Percentiles rank a stretch among this genome's conserved stretches.
These are phyloP conservation scores for Wickerhamiella occidentalis DNA, from an alignment of 805 yeast genomes.

Conservation along the genomic window DNA sequence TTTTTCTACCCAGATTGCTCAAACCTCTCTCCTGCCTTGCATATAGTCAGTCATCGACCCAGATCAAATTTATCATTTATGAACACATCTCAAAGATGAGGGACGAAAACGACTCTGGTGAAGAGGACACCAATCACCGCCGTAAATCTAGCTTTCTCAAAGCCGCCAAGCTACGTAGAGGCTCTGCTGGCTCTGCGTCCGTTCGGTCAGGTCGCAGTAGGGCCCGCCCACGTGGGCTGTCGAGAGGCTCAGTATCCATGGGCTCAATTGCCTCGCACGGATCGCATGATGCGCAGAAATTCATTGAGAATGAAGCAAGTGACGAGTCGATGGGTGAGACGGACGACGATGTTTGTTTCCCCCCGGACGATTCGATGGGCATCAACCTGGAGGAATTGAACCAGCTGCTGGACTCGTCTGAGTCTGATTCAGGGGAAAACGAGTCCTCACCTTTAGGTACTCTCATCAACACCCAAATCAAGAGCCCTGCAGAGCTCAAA, in stretches of 20 bases:
- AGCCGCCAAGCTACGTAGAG: not conserved
- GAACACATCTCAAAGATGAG: constrained; percentile 3
- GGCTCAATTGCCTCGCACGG: not conserved
- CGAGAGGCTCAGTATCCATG: not conserved
- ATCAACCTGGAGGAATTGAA: constrained; percentile 79
- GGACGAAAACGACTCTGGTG: constrained; percentile 1
- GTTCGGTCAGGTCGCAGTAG: not conserved
- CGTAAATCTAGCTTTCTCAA: not conserved
- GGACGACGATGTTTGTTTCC: constrained; percentile 96
- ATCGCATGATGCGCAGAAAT: constrained; percentile 3
- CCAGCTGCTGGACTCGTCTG: constrained; percentile 26
- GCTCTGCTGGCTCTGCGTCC: not conserved
- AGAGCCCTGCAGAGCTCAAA: constrained; percentile 13
- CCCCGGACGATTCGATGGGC: constrained; percentile 32
- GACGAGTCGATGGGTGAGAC: constrained; percentile 51
- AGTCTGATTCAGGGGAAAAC: constrained; percentile 52
- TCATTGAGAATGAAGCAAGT: constrained; percentile 6
- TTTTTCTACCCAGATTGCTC: too few relatives aligned
- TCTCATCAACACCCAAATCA: constrained; percentile 2
- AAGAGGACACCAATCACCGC: not conserved
- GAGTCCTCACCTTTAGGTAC: constrained; percentile 24
- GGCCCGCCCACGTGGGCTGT: not conserved
- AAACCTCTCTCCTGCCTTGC: too few relatives aligned
- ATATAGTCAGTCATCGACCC: not conserved
- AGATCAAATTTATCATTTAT: not conserved